Percentiles rank a stretch among this genome's conserved stretches.
phyloP scores from a whole-genome alignment of 208 protist genomes.

The Acanthamoeba divionensis region DNA sequence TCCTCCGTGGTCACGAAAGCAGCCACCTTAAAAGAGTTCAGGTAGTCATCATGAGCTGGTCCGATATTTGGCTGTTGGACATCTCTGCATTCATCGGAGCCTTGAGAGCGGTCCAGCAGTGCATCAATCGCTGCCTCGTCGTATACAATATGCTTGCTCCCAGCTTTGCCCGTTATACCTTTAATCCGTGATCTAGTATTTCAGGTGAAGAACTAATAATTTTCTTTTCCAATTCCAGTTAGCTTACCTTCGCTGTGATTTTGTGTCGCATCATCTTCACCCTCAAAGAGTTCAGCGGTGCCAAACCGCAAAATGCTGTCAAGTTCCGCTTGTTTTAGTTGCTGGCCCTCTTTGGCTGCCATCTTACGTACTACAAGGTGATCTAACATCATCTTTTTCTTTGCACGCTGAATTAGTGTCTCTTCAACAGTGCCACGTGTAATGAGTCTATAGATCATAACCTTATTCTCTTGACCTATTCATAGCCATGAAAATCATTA shows the following conservation, averaged over 20 bases:
- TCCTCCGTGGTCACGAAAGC: too few relatives aligned
- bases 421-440: conserved; percentile 86
- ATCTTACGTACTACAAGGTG: conserved; percentile 85
- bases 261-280: not conserved
- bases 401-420: conserved; percentile 85
- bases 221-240: not conserved
- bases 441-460: conserved; percentile 94
- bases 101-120: conserved; percentile 47
- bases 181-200: not conserved
- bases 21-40: conserved; percentile 58
- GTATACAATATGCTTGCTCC: conserved; percentile 40
- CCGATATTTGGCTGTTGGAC: not conserved
- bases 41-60: conserved; percentile 33
- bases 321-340: conserved; percentile 40
- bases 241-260: not conserved
- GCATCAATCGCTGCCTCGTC: conserved; percentile 51
- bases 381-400: conserved; percentile 87
- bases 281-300: conserved; percentile 36
- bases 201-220: not conserved
- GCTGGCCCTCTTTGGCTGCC: conserved; percentile 63
- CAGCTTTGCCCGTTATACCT: not conserved
- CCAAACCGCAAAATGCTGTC: conserved; percentile 53
- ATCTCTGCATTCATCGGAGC: not conserved
- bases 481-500: conserved; percentile 84
- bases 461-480: conserved; percentile 94